Percentiles rank a stretch among this genome's conserved stretches.
Conservation (phyloP, 345 rosid species). For the Populus davidiana region DNA sequence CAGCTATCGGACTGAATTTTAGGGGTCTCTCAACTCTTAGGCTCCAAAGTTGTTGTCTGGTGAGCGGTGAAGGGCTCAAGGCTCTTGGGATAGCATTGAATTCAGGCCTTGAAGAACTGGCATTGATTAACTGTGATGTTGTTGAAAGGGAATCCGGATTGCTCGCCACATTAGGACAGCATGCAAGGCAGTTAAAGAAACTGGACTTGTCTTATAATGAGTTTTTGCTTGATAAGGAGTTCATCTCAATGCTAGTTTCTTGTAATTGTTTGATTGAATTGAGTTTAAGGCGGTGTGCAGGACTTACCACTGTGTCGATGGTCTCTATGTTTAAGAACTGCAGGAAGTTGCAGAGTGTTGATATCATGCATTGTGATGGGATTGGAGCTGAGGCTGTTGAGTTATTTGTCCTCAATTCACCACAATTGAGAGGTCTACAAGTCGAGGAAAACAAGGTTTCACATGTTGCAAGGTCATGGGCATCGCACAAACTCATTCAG, state of each 20-base stretch:
- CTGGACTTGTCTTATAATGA: slow-evolving; percentile 65
- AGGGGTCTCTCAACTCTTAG: slow-evolving; percentile 41
- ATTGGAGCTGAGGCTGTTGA: slow-evolving; percentile 52
- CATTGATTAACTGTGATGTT: slow-evolving; percentile 66
- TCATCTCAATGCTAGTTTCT: slow-evolving; percentile 68
- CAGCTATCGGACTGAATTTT: slow-evolving; percentile 51
- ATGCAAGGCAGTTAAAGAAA: slow-evolving; percentile 52
- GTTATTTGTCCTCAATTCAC: slow-evolving; percentile 42
- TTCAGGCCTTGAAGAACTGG: slow-evolving; percentile 55
- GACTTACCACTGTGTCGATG: slow-evolving; percentile 43
- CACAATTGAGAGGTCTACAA: slow-evolving; percentile 39
- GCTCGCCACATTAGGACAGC: slow-evolving; percentile 75
- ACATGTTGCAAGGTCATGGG: slow-evolving; percentile 40
- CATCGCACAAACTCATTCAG: slow-evolving; percentile 41
- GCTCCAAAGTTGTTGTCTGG: slow-evolving; percentile 78
- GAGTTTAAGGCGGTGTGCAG: slow-evolving; percentile 62
- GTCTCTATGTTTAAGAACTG: slow-evolving; percentile 49
- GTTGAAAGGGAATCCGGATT: slow-evolving; percentile 69
- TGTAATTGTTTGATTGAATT: slow-evolving; percentile 50
- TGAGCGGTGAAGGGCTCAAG: slow-evolving; percentile 67
- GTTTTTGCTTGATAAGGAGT: slow-evolving; percentile 61
- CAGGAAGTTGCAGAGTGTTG: slow-evolving; percentile 46
- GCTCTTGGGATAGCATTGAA: slow-evolving; percentile 48
- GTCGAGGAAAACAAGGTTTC: slow-evolving; percentile 66
- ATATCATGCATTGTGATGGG: slow-evolving; percentile 46